Percentiles rank a stretch among this genome's conserved stretches.
These are phyloP conservation scores for Dalbergia cultrata DNA, from an alignment of 306 rosid genomes.

Conservation along the genomic window DNA sequence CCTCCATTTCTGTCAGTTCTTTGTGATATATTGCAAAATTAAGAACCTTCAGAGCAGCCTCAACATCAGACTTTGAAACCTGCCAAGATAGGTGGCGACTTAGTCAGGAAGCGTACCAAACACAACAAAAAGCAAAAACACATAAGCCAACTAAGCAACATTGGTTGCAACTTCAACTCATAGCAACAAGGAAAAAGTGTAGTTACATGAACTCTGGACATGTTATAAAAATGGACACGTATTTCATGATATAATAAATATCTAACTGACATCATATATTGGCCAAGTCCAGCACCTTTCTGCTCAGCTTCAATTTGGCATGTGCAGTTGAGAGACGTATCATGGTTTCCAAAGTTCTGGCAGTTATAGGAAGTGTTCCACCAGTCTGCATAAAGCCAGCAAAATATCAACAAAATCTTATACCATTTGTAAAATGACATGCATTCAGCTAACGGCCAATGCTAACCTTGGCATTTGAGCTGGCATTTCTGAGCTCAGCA, in stretches of 20 bases:
- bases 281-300: conserved; percentile 61
- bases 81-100: conserved; percentile 45
- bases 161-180: background rate
- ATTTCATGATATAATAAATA: conserved; percentile 13
- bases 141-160: background rate
- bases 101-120: conserved; percentile 28
- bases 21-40: conserved; percentile 95
- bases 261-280: background rate
- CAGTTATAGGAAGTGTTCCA: conserved; percentile 97
- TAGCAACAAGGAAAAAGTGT: background rate
- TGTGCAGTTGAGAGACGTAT: conserved; percentile 98
- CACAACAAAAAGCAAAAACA: conserved; percentile 17
- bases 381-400: conserved; percentile 77
- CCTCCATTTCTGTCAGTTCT: conserved; percentile 95
- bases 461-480: conserved; percentile 85
- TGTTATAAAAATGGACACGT: background rate
- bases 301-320: conserved; percentile 93
- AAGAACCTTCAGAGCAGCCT: conserved; percentile 83
- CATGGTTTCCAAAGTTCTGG: conserved; percentile 98
- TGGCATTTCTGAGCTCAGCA: conserved; percentile 90
- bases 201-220: conserved; percentile 9
- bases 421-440: conserved; percentile 25
- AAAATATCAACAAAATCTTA: conserved; percentile 40
- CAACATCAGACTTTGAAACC: conserved; percentile 94
- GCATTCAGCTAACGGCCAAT: conserved; percentile 8